phyloP scores from a whole-genome alignment of 257 asterid species.

The Nicotiana otophora region DNA sequence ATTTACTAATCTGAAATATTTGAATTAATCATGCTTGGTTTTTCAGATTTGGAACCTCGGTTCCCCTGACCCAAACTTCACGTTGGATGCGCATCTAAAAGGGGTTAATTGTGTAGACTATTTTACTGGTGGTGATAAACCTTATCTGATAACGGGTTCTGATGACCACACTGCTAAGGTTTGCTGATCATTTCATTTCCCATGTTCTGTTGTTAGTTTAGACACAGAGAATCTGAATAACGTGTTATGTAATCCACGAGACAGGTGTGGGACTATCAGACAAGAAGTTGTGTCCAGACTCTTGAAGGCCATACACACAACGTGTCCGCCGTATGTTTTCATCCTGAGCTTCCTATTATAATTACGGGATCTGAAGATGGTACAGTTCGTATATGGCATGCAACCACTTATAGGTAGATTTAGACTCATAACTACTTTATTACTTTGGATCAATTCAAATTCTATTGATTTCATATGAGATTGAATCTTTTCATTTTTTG shows the following conservation, averaged over 20 bases:
- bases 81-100: conserved; percentile 91
- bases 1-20: not conserved
- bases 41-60: conserved; percentile 97
- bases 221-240: conserved; percentile 2
- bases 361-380: conserved; percentile 99
- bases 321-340: conserved; percentile 98
- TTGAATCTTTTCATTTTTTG: not conserved
- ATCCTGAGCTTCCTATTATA: conserved; percentile 97
- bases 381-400: conserved; percentile 98
- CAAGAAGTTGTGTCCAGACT: conserved; percentile 95
- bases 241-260: conserved; percentile 14
- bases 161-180: conserved; percentile 99
- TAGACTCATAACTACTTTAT: conserved; percentile 7
- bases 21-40: conserved; percentile 18
- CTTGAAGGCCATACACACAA: conserved; percentile 98
- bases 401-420: conserved; percentile 86
- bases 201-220: conserved; percentile 16
- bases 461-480: conserved; percentile 1
- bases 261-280: conserved; percentile 99
- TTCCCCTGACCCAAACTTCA: conserved; percentile 98
- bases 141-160: conserved; percentile 88
- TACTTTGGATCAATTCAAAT: not conserved
- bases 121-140: conserved; percentile 97
- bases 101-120: conserved; percentile 98
- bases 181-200: conserved; percentile 16